Evolutionary conservation across 106 monocot species (phyloP), one percentile per base, ranked within the genome.

Genomic region (Dendrobium officinale): DNA sequence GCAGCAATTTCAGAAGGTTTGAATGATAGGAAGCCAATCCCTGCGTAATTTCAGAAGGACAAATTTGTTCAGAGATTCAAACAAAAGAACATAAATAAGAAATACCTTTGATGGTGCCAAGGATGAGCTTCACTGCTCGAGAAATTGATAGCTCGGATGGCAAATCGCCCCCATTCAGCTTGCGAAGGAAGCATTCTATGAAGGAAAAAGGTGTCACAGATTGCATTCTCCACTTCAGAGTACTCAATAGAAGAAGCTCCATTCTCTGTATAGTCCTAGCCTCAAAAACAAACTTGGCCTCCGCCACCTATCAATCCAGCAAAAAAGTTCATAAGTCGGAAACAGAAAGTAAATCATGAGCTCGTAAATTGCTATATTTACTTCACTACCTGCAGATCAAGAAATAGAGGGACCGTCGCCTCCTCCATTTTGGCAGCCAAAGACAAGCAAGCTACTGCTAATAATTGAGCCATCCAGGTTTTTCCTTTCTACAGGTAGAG

Each of bases 371-470:
- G 45, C 64, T 5, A 22, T 64, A 31, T 77, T 59, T 70, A 5
- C n/a, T 70, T 70, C 70, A n/a, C 0, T 77, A 95, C 95, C 95
- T 95, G 95, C 59, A 90, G 80, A 83, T 95, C 95, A 56, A 92
- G 79, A 49, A 82, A 82, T 33, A 87, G 75, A 77, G 90, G 92
- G 24, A 89, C 92, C 15, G 86, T 86, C 54, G 84, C 87, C 78
- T 95, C 95, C 78, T 95, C 95, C 87, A 95, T 88, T 82, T 92
- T 95, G 73, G 87, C 85, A 76, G 90, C 90, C 74, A 95, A 85
- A 79, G 95, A 90, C 77, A 95, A 79, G 67, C 95, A 95, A 31
- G 90, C 85, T 79, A 95, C 92, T 73, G 92, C 87, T 55, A 95
- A 67, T n/a, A 95, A 81, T 59, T 92, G 95, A 27, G 85, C 81